Conservation (phyloP, 768 basidiomycete species). For the Leccinum ochraceum region DNA sequence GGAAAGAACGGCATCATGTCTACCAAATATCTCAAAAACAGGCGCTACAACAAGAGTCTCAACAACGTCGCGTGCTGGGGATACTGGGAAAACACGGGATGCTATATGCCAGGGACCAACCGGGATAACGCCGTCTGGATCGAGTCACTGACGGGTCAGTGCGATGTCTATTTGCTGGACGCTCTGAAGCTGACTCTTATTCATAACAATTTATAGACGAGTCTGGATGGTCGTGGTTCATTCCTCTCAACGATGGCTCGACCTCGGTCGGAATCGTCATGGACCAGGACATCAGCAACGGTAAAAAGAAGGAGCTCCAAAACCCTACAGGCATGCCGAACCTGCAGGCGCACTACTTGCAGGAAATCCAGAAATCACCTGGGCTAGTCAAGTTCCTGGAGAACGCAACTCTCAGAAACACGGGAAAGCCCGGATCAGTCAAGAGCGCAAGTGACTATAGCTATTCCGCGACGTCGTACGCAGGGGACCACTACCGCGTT, state of each 20-base stretch:
- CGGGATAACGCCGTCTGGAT: slow-evolving; percentile 39
- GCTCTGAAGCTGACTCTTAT: neutral
- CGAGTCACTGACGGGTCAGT: slow-evolving; percentile 30
- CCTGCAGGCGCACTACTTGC: neutral
- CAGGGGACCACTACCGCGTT: slow-evolving; percentile 53
- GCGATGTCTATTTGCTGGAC: neutral
- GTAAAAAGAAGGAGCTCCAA: slow-evolving; percentile 20
- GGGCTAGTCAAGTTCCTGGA: neutral
- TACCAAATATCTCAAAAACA: slow-evolving; percentile 35
- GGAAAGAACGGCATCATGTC: slow-evolving; percentile 15
- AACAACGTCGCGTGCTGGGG: slow-evolving; percentile 39
- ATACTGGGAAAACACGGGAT: slow-evolving; percentile 35
- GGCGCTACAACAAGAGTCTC: slow-evolving; percentile 35
- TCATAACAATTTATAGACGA: slow-evolving; percentile 39
- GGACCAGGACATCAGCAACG: slow-evolving; percentile 36
- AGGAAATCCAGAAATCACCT: slow-evolving; percentile 1
- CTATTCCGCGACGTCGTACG: slow-evolving; percentile 33
- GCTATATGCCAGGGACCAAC: slow-evolving; percentile 32
- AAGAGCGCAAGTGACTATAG: slow-evolving; percentile 56
- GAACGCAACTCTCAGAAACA: slow-evolving; percentile 10
- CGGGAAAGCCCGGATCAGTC: slow-evolving; percentile 10
- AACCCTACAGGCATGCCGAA: neutral
- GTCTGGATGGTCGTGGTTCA: slow-evolving; percentile 59
- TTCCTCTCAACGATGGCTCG: slow-evolving; percentile 49
- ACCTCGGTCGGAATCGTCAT: slow-evolving; percentile 59